Percentiles rank a stretch among this genome's conserved stretches.
phyloP scores from a whole-genome alignment of 345 rosid genomes.

The Odontarrhena argentea region DNA sequence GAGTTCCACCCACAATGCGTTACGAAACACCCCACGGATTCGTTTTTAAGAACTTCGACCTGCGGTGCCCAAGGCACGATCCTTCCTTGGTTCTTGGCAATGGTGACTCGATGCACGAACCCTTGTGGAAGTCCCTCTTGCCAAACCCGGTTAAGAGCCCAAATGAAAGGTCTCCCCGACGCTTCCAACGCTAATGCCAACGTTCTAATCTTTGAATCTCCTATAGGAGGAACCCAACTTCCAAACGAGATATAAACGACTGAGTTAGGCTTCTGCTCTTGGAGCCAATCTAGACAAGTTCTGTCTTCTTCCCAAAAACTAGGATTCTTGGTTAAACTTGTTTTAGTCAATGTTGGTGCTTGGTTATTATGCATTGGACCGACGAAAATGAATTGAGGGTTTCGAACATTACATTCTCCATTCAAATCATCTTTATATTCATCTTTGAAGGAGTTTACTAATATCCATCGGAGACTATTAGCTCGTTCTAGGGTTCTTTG shows the following conservation, averaged over 20 bases:
- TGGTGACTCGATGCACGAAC: constrained; percentile 45
- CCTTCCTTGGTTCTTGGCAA: constrained; percentile 45
- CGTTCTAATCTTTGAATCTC: constrained; percentile 51
- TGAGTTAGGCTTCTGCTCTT: constrained; percentile 51
- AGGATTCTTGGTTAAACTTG: constrained; percentile 40
- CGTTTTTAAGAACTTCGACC: constrained; percentile 50
- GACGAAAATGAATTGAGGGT: constrained; percentile 45
- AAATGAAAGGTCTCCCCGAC: constrained; percentile 54
- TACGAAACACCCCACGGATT: constrained; percentile 56
- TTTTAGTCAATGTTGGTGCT: background rate
- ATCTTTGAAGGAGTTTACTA: constrained; percentile 62
- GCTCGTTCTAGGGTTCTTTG: constrained; percentile 55
- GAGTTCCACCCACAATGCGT: constrained; percentile 98
- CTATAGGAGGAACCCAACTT: constrained; percentile 83
- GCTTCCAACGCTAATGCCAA: constrained; percentile 62
- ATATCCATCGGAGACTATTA: constrained; percentile 57
- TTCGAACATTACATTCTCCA: constrained; percentile 6
- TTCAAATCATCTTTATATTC: constrained; percentile 33
- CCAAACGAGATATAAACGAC: constrained; percentile 76
- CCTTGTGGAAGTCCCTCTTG: constrained; percentile 60
- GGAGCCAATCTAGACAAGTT: constrained; percentile 67
- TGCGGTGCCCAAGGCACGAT: constrained; percentile 83
- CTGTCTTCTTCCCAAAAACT: constrained; percentile 70
- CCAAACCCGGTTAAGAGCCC: constrained; percentile 63
- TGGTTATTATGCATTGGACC: constrained; percentile 52